Evolutionary conservation across 441 rosid genomes (phyloP), one percentile per base, ranked within the genome.

Genomic region (Gossypium davidsonii): DNA sequence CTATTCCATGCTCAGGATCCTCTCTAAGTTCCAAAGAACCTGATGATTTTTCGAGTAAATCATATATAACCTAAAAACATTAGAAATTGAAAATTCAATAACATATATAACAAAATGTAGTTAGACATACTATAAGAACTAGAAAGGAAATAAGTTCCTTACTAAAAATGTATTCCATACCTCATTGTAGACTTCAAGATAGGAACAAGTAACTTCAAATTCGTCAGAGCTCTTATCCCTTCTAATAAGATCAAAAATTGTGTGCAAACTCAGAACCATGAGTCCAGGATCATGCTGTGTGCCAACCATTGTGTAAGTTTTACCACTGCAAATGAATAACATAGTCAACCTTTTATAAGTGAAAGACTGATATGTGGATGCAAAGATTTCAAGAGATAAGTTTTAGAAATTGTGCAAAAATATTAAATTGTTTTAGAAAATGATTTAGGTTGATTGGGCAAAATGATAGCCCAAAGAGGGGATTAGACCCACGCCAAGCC

Each of bases 261-360:
- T 89, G 75, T 89, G 82, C 88, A 91, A 76, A 77, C 98, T 88
- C 74, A 92, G 94, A 85, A 94, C 95, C 98, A 94, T 94, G 75
- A 94, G 92, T 75, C 98, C 98, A 64, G 97, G 98, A 76, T 94
- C 97, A 76, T 83, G 81, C 72, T 76, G 74, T 31, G 84, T 87
- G 77, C 98, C 98, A 79, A 94, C 97, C 97, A 94, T 92, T n/a
- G 98, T 90, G 81, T 90, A 86, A 26, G 98, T 94, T 81, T 94
- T 94, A 44, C 97, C 98, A 57, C 97, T 94, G 87, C 56, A 57
- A 79, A 76, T 46, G 63, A 18, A 70, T 21, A 49, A 72, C 37
- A 58, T 14, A 39, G 72, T 73, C 23, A 6, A 39, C 51, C 57
- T 53, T 46, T 70, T 72, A 52, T 17, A 7, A 71, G 4, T 1